Base-by-base conservation (phyloP, 441 rosid species). In the Populus hybrid region DNA sequence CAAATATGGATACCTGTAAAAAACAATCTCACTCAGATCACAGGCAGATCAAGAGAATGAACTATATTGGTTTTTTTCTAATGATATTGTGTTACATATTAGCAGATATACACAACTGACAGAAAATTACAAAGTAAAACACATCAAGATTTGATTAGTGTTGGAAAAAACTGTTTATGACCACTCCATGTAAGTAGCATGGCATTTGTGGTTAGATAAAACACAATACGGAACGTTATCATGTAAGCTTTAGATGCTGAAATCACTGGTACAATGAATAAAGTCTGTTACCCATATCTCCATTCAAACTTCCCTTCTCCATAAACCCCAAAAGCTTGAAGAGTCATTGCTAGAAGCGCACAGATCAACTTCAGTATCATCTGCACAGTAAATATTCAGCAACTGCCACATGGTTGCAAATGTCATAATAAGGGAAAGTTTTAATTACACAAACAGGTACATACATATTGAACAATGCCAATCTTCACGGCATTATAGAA, bases 231-330 rank as follows among this genome's bases (percentile, higher is more conserved):
- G 8, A 18, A 53, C 29, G 18, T 65, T 12, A 11, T 26, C 50
- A 65, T 21, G n/a, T 33, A 65, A 73, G 45, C 14, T 29, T 9
- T 50, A 81, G 28, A 64, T 63, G 74, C 64, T 75, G 29, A 78
- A 24, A 50, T 36, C 50, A 7, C 36, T 28, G 26, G 73, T 29
- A 76, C 61, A 61, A 64, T 64, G 36, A 74, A 74, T 53, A 68
- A 38, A 40, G 61, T 20, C 88, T 87, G 56, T 50, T 87, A 95
- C 99, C 99, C 99, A 35, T 92, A 93, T 84, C 80, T 89, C 99
- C 99, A 95, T 68, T 87, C 89, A 81, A 95, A 95, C 86, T 93
- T 92, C 59, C 99, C 99, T 88, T 95, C 99, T 78, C 97, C 99
- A 75, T 95, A 95, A 70, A 95, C 97, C 73, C 98, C 98, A 89